Evolutionary conservation across 257 asterid genomes (phyloP).

Genomic region (Capsicum pubescens): DNA sequence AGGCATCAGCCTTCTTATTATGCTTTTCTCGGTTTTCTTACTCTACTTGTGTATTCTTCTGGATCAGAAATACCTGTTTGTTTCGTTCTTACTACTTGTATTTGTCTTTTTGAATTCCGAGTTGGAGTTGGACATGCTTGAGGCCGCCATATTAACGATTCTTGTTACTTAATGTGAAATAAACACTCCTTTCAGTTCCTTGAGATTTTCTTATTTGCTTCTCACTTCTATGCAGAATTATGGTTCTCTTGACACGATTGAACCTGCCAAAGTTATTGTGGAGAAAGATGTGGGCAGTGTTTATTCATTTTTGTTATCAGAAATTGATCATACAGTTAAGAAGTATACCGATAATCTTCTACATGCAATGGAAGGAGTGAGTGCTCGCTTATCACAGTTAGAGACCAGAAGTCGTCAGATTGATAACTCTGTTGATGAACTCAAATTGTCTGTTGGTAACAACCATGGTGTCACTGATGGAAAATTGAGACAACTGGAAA

Average conservation of each 20-base stretch:
- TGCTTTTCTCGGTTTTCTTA: neutral
- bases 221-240: constrained; percentile 52
- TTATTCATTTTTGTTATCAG: constrained; percentile 60
- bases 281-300: constrained; percentile 59
- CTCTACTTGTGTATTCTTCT: neutral
- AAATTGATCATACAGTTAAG: constrained; percentile 81
- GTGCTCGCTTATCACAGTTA: constrained; percentile 86
- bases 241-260: constrained; percentile 61
- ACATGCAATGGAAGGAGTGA: constrained; percentile 74
- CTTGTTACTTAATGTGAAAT: constrained; percentile 3
- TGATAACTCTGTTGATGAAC: constrained; percentile 82
- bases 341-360: constrained; percentile 76
- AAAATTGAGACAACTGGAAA: constrained; percentile 75
- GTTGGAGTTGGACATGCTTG: neutral
- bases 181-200: constrained; percentile 16
- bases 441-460: constrained; percentile 72
- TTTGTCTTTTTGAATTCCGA: neutral
- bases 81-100: neutral
- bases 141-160: neutral
- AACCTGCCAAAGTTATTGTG: constrained; percentile 60
- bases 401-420: constrained; percentile 77
- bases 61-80: neutral
- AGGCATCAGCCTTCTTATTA: neutral
- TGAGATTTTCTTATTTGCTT: neutral
- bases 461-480: constrained; percentile 77